Conservation (phyloP, 106 monocot genomes). For the Hemerocallis citrina region DNA sequence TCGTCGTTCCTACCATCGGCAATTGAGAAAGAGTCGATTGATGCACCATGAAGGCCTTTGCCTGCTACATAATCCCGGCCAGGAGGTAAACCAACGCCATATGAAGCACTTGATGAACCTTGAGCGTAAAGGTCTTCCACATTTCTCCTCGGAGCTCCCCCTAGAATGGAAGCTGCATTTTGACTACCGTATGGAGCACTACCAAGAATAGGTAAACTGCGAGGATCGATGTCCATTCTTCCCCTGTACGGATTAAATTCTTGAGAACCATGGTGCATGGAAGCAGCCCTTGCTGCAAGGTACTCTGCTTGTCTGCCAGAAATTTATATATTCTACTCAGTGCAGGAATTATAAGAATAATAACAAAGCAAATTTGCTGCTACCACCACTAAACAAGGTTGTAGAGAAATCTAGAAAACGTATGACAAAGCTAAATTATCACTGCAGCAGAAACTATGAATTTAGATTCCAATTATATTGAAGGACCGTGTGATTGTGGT, state of each 20-base stretch:
- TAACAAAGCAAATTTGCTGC: conserved; percentile 4
- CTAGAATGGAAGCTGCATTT: conserved; percentile 57
- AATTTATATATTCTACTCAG: conserved; percentile 90
- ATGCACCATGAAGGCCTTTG: conserved; percentile 51
- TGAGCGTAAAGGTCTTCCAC: conserved; percentile 57
- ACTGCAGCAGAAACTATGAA: background rate
- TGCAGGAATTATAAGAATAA: conserved; percentile 16
- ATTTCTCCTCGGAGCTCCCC: conserved; percentile 63
- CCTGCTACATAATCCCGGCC: conserved; percentile 75
- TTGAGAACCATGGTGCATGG: conserved; percentile 49
- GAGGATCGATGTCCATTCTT: conserved; percentile 71
- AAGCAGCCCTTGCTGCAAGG: conserved; percentile 62
- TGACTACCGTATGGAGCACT: conserved; percentile 52
- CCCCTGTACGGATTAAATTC: conserved; percentile 58
- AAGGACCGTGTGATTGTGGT: background rate
- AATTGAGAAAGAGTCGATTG: conserved; percentile 32
- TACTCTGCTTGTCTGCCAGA: conserved; percentile 98
- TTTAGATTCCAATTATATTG: background rate
- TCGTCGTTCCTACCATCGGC: conserved; percentile 57
- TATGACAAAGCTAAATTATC: background rate
- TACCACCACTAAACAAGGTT: background rate
- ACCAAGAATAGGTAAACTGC: conserved; percentile 48
- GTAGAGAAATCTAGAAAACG: background rate
- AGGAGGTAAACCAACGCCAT: conserved; percentile 78
- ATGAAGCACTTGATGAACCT: conserved; percentile 38